Percentiles rank a stretch among this genome's conserved stretches.
Evolutionary conservation across 495 filamentous ascomycete genomes (phyloP).

Genomic region (Aspergillus hancockii): DNA sequence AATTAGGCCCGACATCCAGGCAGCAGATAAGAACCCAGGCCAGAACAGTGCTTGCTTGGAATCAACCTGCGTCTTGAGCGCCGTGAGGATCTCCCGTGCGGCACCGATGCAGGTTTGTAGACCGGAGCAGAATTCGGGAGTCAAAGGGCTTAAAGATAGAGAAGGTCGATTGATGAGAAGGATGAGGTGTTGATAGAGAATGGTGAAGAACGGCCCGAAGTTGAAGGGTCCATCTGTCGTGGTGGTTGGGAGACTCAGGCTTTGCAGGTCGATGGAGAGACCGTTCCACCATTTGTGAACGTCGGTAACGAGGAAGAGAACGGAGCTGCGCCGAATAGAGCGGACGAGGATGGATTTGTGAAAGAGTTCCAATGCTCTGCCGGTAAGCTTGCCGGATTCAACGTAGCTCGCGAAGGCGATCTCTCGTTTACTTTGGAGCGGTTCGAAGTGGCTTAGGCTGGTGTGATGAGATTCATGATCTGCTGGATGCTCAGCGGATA

Average conservation of each 20-base stretch:
- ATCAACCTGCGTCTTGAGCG: conserved; percentile 32
- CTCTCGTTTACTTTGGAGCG: conserved; percentile 26
- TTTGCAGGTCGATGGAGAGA: conserved; percentile 34
- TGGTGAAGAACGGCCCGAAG: conserved; percentile 48
- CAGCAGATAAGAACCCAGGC: conserved; percentile 42
- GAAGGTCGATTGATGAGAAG: conserved; percentile 60
- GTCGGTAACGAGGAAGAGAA: conserved; percentile 41
- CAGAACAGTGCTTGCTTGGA: conserved; percentile 39
- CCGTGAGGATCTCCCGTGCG: conserved; percentile 37
- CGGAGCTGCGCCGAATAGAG: conserved; percentile 35
- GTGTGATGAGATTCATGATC: neutral
- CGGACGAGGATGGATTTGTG: conserved; percentile 45
- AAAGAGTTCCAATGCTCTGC: conserved; percentile 41
- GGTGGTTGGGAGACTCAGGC: conserved; percentile 1
- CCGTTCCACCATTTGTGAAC: conserved; percentile 50
- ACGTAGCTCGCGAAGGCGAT: conserved; percentile 40
- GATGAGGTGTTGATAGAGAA: conserved; percentile 69
- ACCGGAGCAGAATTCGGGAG: conserved; percentile 40
- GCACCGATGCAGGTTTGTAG: conserved; percentile 45
- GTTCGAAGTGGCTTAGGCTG: neutral
- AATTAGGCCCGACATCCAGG: conserved; percentile 44
- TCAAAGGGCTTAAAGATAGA: conserved; percentile 34
- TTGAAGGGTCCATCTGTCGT: conserved; percentile 30
- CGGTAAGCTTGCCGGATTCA: conserved; percentile 41
- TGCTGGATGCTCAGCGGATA: neutral